Evolutionary conservation across 805 yeast species (phyloP).

Genomic region (Ogataea populi-albae): DNA sequence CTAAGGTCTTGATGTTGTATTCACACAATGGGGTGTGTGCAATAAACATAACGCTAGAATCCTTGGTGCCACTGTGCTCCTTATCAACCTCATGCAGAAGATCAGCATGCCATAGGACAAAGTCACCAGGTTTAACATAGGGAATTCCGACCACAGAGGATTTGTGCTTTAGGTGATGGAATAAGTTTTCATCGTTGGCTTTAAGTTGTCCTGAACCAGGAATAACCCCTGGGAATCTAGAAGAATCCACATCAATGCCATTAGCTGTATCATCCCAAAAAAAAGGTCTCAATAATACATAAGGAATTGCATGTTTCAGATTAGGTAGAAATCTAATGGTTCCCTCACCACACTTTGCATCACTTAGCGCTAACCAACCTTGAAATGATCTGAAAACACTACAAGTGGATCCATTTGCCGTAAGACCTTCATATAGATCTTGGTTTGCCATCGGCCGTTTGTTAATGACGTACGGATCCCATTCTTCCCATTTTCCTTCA

Average conservation of each 20-base stretch:
- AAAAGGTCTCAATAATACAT: conserved; percentile 39
- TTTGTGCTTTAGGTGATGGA: conserved; percentile 34
- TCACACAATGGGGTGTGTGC: conserved; percentile 34
- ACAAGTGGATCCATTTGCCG: conserved; percentile 10
- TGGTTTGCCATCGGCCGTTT: conserved; percentile 34
- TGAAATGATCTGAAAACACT: conserved; percentile 40
- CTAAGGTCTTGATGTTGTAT: conserved; percentile 8
- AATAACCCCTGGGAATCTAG: conserved; percentile 33
- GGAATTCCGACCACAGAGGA: conserved; percentile 34
- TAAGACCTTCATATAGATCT: conserved; percentile 30
- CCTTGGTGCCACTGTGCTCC: conserved; percentile 31
- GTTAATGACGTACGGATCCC: conserved; percentile 38
- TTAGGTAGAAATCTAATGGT: conserved; percentile 37
- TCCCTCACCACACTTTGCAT: conserved; percentile 37
- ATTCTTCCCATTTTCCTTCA: conserved; percentile 41
- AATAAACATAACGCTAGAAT: conserved; percentile 39
- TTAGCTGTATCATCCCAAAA: conserved; percentile 23
- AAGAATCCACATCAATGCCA: conserved; percentile 27
- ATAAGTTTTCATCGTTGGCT: conserved; percentile 17
- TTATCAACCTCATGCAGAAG: conserved; percentile 39
- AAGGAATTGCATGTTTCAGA: conserved; percentile 36
- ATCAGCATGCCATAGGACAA: conserved; percentile 44
- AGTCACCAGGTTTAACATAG: conserved; percentile 39
- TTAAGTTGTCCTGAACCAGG: conserved; percentile 36
- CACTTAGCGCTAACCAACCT: conserved; percentile 41